phyloP scores from a whole-genome alignment of 495 filamentous ascomycete genomes.

The Saxophila tyrrhenica region DNA sequence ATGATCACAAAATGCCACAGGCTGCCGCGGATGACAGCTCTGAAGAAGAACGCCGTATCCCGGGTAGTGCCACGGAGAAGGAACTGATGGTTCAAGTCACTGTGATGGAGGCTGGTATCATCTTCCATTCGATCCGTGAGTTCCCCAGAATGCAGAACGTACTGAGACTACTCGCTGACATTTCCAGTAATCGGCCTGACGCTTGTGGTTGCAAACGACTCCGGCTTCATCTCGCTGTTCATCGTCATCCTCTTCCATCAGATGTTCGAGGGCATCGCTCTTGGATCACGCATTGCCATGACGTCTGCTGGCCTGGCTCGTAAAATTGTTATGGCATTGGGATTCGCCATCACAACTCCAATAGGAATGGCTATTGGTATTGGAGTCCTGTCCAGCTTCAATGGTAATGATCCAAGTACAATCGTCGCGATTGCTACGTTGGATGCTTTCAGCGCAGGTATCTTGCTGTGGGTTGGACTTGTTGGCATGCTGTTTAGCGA shows the following conservation, averaged over 20 bases:
- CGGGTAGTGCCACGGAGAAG: too few relatives aligned
- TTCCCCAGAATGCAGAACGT: too few relatives aligned
- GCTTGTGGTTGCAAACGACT: constrained; percentile 45
- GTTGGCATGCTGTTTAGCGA: constrained; percentile 51
- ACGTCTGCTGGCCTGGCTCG: constrained; percentile 22
- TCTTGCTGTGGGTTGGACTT: constrained; percentile 47
- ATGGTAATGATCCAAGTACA: constrained; percentile 43
- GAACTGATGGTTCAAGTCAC: constrained; percentile 37
- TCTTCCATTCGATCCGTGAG: constrained; percentile 58
- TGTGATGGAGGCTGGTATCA: constrained; percentile 58
- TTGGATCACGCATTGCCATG: constrained; percentile 60
- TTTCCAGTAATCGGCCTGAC: constrained; percentile 27
- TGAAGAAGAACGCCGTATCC: too few relatives aligned
- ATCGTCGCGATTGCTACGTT: constrained; percentile 48
- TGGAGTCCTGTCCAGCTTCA: constrained; percentile 41
- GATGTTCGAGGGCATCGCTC: constrained; percentile 68
- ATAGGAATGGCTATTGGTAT: constrained; percentile 51
- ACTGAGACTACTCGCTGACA: not conserved
- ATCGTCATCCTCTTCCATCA: constrained; percentile 54
- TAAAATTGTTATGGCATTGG: constrained; percentile 38
- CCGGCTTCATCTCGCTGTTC: constrained; percentile 44
- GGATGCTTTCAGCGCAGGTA: constrained; percentile 45
- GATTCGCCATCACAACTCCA: constrained; percentile 47
- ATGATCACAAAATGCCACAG: not conserved
- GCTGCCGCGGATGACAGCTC: not conserved